Conservation (phyloP, 2,329 filamentous ascomycete species). For the Aspergillus fumigatus region DNA sequence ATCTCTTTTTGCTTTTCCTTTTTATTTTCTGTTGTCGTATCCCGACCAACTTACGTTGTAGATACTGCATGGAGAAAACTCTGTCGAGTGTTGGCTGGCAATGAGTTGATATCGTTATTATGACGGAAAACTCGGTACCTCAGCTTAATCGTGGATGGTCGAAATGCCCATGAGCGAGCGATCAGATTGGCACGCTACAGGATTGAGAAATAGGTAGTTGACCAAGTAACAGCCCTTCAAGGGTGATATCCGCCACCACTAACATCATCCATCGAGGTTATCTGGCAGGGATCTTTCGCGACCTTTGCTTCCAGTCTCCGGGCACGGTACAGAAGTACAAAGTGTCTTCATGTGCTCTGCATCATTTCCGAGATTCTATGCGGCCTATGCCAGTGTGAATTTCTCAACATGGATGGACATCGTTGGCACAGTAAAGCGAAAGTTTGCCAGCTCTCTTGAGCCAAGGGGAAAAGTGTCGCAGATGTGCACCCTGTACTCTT, state of each 20-base stretch:
- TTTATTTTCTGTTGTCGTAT: not conserved
- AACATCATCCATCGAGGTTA: not conserved
- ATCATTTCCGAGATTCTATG: not conserved
- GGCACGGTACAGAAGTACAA: not conserved
- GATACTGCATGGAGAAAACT: not conserved
- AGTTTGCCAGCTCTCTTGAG: not conserved
- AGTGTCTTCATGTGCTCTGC: not conserved
- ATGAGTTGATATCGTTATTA: not conserved
- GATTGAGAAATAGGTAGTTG: not conserved
- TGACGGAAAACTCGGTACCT: not conserved
- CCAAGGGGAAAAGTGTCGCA: conserved; percentile 6
- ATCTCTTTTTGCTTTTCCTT: too few relatives aligned
- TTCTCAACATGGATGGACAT: conserved; percentile 9
- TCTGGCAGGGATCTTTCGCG: not conserved
- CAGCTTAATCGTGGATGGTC: not conserved
- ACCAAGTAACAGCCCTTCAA: not conserved
- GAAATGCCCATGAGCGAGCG: not conserved
- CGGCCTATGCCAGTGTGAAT: not conserved
- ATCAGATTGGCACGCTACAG: not conserved
- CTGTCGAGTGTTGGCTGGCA: too few relatives aligned
- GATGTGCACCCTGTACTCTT: not conserved
- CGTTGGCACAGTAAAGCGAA: conserved; percentile 3
- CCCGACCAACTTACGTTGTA: not conserved
- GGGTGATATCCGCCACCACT: not conserved
- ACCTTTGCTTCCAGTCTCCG: not conserved